Evolutionary conservation across 768 basidiomycete genomes (phyloP).

Genomic region (Mycena pura): DNA sequence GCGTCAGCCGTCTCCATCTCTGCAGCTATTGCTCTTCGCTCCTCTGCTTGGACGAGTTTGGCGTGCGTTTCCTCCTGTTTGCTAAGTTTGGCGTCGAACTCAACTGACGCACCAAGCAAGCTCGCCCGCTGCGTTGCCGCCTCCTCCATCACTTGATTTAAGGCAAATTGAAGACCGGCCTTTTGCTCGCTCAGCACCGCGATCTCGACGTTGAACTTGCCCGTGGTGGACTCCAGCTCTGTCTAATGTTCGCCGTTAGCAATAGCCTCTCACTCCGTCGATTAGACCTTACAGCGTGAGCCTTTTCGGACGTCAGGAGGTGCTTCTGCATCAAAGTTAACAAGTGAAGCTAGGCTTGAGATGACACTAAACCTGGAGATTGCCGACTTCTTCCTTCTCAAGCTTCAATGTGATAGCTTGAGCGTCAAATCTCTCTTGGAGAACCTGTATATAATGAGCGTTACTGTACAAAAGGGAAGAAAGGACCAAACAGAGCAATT

Average conservation of each 20-base stretch:
- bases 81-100: slow-evolving; percentile 36
- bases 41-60: slow-evolving; percentile 33
- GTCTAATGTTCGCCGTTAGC: slow-evolving; percentile 14
- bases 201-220: slow-evolving; percentile 45
- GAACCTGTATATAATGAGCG: slow-evolving; percentile 36
- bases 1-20: slow-evolving; percentile 34
- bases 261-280: neutral
- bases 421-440: slow-evolving; percentile 68
- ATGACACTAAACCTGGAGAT: slow-evolving; percentile 45
- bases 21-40: slow-evolving; percentile 33
- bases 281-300: slow-evolving; percentile 40
- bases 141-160: slow-evolving; percentile 39
- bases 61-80: slow-evolving; percentile 30
- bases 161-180: slow-evolving; percentile 30
- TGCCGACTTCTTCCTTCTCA: slow-evolving; percentile 60
- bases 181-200: slow-evolving; percentile 51
- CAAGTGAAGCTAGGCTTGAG: neutral
- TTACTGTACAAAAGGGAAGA: neutral
- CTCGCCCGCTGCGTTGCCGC: slow-evolving; percentile 26
- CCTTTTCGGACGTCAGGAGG: slow-evolving; percentile 36
- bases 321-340: slow-evolving; percentile 27
- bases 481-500: slow-evolving; percentile 3
- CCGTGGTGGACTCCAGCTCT: slow-evolving; percentile 39
- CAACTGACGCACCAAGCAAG: slow-evolving; percentile 20
- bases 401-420: slow-evolving; percentile 59